A percentile compares a stretch with the other conserved stretches of the same genome.
phyloP scores from a whole-genome alignment of 2,329 filamentous ascomycete species.

The Nothopassalora personata region DNA sequence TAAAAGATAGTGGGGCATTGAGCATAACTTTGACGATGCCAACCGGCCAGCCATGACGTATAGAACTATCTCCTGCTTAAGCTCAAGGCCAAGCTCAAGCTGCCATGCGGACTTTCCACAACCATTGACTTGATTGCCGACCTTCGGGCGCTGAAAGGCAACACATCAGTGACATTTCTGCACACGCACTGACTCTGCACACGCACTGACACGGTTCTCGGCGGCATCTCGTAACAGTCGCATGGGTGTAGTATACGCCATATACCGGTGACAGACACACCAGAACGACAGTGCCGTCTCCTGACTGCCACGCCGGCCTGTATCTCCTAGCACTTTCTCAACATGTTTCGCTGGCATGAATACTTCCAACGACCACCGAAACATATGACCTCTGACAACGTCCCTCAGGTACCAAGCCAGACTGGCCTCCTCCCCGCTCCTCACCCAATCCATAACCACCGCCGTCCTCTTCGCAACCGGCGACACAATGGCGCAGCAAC shows the following conservation, averaged over 20 bases:
- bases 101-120: slow-evolving; percentile 1
- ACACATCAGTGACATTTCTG: neutral
- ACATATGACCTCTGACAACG: neutral
- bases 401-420: slow-evolving; percentile 73
- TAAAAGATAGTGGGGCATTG: neutral
- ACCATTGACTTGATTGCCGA: neutral
- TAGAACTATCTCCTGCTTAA: neutral
- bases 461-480: slow-evolving; percentile 88
- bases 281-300: neutral
- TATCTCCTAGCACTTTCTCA: slow-evolving; percentile 13
- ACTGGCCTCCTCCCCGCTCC: slow-evolving; percentile 72
- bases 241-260: neutral
- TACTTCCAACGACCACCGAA: neutral
- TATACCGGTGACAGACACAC: neutral
- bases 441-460: slow-evolving; percentile 87
- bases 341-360: slow-evolving; percentile 41
- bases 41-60: neutral
- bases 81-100: neutral
- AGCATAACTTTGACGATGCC: neutral
- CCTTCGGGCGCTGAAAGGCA: neutral
- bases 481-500: slow-evolving; percentile 85
- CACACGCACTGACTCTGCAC: neutral
- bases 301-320: neutral
- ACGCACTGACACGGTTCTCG: neutral
- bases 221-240: neutral